Base-by-base conservation (phyloP, 2,329 filamentous ascomycete genomes). In the Venturia pyrina region DNA sequence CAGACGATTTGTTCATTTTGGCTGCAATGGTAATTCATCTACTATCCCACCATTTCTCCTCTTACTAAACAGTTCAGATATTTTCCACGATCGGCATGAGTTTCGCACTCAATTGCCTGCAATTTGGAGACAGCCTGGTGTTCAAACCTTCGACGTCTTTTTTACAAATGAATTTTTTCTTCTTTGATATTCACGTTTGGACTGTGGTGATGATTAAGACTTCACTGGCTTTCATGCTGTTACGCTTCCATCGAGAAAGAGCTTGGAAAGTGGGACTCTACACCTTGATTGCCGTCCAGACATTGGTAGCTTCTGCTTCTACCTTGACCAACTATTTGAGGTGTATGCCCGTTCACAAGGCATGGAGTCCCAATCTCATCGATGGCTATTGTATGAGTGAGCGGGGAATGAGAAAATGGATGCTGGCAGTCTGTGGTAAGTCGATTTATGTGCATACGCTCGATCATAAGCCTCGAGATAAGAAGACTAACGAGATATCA, bases 321-420 rank as follows among this genome's bases (percentile, higher is more conserved):
- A 59, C 53, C 15, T 59, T 59, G 7, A 59, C 53, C 28, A 59
- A 59, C 32, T 59, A 59, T n/a, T 24, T 59, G 53, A 59, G 53
- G 11, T 59, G 53, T 37, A n/a, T 8, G 28, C 53, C 53, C 13
- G 15, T 37, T 15, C 28, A 37, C 3, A 59, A 15, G 3, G 53
- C 28, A 15, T 59, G 53, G 53, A 21, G 24, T 13, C 11, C 5
- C 37, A n/a, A 37, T 15, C 17, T n/a, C 15, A n/a, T 37, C 15
- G 32, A 59, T n/a, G 53, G 28, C 4, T 13, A 37, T 34, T 59
- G 53, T 19, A 59, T 59, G 15, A 59, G 19, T 21, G 53, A 37
- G 53, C 32, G 32, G 15, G 32, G 32, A 59, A 59, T 59, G 53
- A 37, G 53, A 28, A 59, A 15, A 7, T 59, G 53, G 53, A 37